phyloP scores from a whole-genome alignment of 2,329 filamentous ascomycete species.

The Aspergillus neotritici region DNA sequence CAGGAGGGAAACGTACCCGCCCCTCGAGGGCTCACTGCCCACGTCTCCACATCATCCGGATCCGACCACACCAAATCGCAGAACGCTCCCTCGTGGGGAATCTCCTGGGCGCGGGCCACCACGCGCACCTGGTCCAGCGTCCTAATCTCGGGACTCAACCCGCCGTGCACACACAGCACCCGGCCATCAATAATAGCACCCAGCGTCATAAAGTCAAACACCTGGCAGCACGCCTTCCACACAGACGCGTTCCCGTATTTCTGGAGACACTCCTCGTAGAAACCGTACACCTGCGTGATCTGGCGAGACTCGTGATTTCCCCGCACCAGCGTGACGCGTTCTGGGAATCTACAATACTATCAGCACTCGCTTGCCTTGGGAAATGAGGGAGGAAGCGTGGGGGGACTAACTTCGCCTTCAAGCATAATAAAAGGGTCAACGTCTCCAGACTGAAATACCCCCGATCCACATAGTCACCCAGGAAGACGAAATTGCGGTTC shows the following conservation, averaged over 20 bases:
- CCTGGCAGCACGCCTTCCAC: slow-evolving; percentile 73
- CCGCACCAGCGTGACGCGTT: slow-evolving; percentile 65
- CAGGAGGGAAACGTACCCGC: slow-evolving; percentile 47
- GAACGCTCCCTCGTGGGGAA: slow-evolving; percentile 71
- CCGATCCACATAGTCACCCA: slow-evolving; percentile 68
- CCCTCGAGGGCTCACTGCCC: slow-evolving; percentile 63
- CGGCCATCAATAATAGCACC: slow-evolving; percentile 69
- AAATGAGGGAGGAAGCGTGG: neutral
- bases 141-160: slow-evolving; percentile 65
- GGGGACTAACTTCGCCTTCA: slow-evolving; percentile 56
- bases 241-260: slow-evolving; percentile 74
- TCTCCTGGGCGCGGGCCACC: slow-evolving; percentile 68
- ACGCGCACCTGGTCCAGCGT: slow-evolving; percentile 71
- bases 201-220: slow-evolving; percentile 70
- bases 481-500: slow-evolving; percentile 65
- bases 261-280: slow-evolving; percentile 71
- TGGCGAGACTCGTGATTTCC: slow-evolving; percentile 73
- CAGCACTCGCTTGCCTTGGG: neutral
- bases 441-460: slow-evolving; percentile 71
- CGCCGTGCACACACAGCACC: slow-evolving; percentile 68
- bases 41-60: slow-evolving; percentile 65
- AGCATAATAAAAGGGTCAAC: slow-evolving; percentile 64
- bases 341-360: slow-evolving; percentile 53
- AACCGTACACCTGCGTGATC: slow-evolving; percentile 73
- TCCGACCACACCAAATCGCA: slow-evolving; percentile 74